Conservation (phyloP, 2,329 filamentous ascomycete species). For the Penicillium sp. region DNA sequence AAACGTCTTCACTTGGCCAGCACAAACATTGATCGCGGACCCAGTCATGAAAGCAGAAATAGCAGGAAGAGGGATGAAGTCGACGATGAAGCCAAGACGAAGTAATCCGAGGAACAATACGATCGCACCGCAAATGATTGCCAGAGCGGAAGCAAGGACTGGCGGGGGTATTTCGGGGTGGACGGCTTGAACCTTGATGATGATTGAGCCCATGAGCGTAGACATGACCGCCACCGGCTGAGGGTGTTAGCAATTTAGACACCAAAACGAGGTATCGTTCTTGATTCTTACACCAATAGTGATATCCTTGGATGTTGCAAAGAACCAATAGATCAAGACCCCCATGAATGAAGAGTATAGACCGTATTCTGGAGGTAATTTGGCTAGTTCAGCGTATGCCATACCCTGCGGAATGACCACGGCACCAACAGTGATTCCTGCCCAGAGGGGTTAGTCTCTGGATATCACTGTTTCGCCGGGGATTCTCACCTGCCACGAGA, state of each 20-base stretch:
- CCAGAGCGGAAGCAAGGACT: constrained; percentile 73
- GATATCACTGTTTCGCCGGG: not conserved
- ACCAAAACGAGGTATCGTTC: too few species aligned
- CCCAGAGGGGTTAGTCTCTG: not conserved
- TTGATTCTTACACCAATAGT: constrained; percentile 53
- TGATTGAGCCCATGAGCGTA: constrained; percentile 77
- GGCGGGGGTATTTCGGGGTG: constrained; percentile 58
- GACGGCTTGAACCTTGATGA: constrained; percentile 59
- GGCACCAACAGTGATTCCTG: constrained; percentile 62
- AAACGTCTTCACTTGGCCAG: constrained; percentile 7
- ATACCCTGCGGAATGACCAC: constrained; percentile 90
- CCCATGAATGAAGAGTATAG: constrained; percentile 94
- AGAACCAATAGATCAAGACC: constrained; percentile 89
- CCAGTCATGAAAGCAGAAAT: constrained; percentile 12
- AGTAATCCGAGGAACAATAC: constrained; percentile 73
- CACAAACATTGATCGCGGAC: constrained; percentile 10
- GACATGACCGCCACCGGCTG: constrained; percentile 91
- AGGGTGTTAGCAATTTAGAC: not conserved
- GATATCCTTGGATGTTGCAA: constrained; percentile 94
- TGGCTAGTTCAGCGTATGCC: constrained; percentile 83
- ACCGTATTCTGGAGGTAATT: constrained; percentile 74
- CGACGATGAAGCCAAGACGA: constrained; percentile 58
- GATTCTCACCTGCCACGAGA: constrained; percentile 62
- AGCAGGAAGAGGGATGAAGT: constrained; percentile 11
- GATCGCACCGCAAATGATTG: constrained; percentile 72